Evolutionary conservation across 2,329 filamentous ascomycete species (phyloP), one percentile per base, ranked within the genome.

Genomic region (Chrysoporthe puriensis): DNA sequence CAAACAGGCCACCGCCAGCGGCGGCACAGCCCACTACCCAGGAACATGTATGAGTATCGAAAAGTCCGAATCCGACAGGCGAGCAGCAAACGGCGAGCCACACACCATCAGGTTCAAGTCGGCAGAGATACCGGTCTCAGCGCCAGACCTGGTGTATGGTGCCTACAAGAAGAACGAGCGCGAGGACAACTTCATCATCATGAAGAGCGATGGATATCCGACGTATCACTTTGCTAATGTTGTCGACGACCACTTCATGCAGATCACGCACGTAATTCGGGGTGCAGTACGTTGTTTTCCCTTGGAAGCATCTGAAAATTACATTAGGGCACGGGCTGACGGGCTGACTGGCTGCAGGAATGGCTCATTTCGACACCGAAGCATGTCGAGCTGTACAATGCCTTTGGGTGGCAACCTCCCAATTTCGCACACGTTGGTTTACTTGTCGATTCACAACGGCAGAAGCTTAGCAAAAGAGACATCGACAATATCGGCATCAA

Each of bases 161-260:
- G 77, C 79, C 13, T 88, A 91, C 72, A 80, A 84, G 79, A 85
- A 86, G 76, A 79, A 81, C 74, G 76, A 84, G 71, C 72, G 80
- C 63, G 79, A 89, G 77, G 93, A 96, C 72, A 94, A 98, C 74
- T 95, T 94, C 26, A 92, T 99, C 69, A 83, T 99, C 52, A 82
- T 97, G 69, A 99, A 99, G 78, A 90, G 90, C 0, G 96, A 99
- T 76, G 94, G 94, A 0, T 91, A 91, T 71, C 96, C 96, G 0
- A 99, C 96, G 0, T 99, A 99, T 75, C 96, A 99, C 78, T 90
- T 99, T 70, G 96, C 96, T 4, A 99, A 98, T 75, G 95, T 99
- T 9, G 90, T 99, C 4, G 96, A 99, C 75, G 96, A 99, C 75
- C 93, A 97, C 77, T 83, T 91, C 69, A 99, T 99, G 96, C 82